Percentiles rank a stretch among this genome's conserved stretches.
phyloP scores from a whole-genome alignment of 768 basidiomycete genomes.

The Leccinum subgranulosum region DNA sequence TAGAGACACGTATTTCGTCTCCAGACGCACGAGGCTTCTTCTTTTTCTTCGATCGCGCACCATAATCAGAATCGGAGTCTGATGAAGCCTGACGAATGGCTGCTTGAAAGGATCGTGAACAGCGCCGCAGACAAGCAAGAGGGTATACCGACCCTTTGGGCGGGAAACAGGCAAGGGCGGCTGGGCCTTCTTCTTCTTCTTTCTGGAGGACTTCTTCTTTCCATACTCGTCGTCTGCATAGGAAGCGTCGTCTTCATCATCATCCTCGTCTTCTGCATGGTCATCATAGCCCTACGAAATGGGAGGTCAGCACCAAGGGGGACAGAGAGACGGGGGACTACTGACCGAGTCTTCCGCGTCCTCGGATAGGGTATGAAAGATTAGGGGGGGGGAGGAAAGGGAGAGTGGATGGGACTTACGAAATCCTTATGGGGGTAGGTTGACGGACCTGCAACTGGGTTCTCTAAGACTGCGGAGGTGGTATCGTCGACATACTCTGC shows the following conservation, averaged over 20 bases:
- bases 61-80: conserved; percentile 87
- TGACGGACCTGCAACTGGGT: conserved; percentile 38
- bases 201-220: conserved; percentile 64
- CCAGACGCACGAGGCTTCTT: conserved; percentile 55
- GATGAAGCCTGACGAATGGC: conserved; percentile 58
- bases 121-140: conserved; percentile 3
- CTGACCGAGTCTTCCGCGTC: conserved; percentile 33
- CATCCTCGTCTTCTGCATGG: conserved; percentile 48
- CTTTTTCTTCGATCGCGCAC: conserved; percentile 83
- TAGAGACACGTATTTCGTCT: conserved; percentile 76
- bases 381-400: background rate
- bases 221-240: conserved; percentile 77
- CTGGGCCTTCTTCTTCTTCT: conserved; percentile 55
- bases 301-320: conserved; percentile 19
- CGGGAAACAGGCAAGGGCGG: conserved; percentile 45
- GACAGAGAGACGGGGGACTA: conserved; percentile 10
- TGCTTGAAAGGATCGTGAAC: conserved; percentile 29
- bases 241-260: conserved; percentile 74
- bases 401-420: conserved; percentile 40
- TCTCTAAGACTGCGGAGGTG: conserved; percentile 35
- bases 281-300: conserved; percentile 62
- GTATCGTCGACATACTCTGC: conserved; percentile 39
- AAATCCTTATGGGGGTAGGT: conserved; percentile 55
- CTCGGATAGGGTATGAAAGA: conserved; percentile 9
- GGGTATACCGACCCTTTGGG: conserved; percentile 51